Evolutionary conservation across 495 filamentous ascomycete species (phyloP).

Genomic region (Baudoinia panamericana): DNA sequence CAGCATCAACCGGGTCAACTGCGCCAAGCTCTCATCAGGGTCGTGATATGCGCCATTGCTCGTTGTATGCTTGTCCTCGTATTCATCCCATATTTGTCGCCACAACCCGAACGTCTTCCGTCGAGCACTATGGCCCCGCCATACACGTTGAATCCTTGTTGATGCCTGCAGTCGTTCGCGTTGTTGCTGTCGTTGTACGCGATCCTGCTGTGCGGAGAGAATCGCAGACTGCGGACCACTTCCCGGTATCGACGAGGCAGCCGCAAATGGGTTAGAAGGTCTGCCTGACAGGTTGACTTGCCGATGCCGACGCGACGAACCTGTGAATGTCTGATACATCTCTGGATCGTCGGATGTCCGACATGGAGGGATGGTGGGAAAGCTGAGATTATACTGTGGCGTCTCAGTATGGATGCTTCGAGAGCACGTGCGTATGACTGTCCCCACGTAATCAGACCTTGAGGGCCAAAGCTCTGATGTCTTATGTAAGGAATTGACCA

Average conservation of each 20-base stretch:
- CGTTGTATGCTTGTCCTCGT: constrained; percentile 4
- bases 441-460: no score
- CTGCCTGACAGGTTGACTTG: constrained; percentile 92
- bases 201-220: constrained; percentile 73
- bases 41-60: constrained; percentile 34
- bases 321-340: constrained; percentile 89
- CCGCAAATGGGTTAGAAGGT: constrained; percentile 59
- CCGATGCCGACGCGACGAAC: constrained; percentile 67
- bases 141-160: constrained; percentile 62
- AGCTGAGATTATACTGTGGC: no score
- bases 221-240: constrained; percentile 61
- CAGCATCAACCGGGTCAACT: constrained; percentile 27
- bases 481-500: no score
- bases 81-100: constrained; percentile 55
- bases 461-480: no score
- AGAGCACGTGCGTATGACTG: no score
- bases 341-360: no score
- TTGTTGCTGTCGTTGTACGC: constrained; percentile 66
- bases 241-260: constrained; percentile 28
- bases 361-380: no score
- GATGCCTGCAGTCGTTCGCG: constrained; percentile 63
- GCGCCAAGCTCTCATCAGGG: constrained; percentile 33
- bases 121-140: constrained; percentile 65
- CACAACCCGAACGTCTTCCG: constrained; percentile 42
- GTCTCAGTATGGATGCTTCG: no score